Evolutionary conservation across 148 eudicot species (phyloP), one percentile per base, ranked within the genome.

Genomic region (Dianthus caryophyllus): DNA sequence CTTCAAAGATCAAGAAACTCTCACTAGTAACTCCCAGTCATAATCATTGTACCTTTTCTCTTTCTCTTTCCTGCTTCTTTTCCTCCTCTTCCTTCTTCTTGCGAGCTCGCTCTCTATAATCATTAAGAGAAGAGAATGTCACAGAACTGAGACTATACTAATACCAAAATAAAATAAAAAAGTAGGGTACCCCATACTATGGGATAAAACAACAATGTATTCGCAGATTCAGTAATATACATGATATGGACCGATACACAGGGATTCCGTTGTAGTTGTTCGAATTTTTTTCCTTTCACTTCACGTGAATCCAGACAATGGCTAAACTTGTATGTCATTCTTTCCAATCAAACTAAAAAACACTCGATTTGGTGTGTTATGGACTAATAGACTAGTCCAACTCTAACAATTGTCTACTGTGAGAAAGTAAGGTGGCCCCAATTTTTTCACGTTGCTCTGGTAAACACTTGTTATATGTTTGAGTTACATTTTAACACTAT

Each of bases 61-160:
- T 83, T 75, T 94, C 99, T 75, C 96, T 86, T 84, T 94, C 99
- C 81, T 71, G 71, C 77, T 61, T 82, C 77, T 74, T 94, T 66
- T 94, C 99, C 79, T 90, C 99, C 88, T 94, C 99, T 88, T 90
- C 99, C 77, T 94, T 94, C 87, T 94, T 94, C 79, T 90, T 94
- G 61, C 97, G 97, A 62, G 99, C 99, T 55, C 86, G 78, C 70
- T 94, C 99, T 82, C 99, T 94, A 51, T 21, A 43, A 73, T 50
- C 39, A 71, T 27, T 15, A 52, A 49, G 54, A 70, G n/a, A 49
- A 57, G 22, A 44, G 2, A 70, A 15, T 5, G 52, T 62, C 5
- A 60, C 39, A 46, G 33, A 46, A 61, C 26, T 14, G 58, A 22
- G 66, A 49, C 12, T 13, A 9, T 6, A 33, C 41, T 1, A 57